Evolutionary conservation across 2,329 filamentous ascomycete genomes (phyloP).

Genomic region (Cladosporium sp.): DNA sequence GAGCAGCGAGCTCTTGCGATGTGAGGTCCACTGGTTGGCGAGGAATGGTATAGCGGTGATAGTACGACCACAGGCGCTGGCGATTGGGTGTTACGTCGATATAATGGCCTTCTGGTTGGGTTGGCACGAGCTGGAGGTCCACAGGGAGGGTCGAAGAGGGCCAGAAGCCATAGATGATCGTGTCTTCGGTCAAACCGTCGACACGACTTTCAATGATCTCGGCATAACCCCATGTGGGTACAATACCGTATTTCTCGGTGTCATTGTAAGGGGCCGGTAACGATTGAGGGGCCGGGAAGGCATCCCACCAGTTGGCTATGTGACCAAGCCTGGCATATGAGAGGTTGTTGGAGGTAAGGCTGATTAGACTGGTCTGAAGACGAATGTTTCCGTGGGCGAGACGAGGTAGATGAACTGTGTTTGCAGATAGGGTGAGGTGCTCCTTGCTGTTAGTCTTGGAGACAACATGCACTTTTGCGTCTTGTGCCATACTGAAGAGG

Average conservation of each 20-base stretch:
- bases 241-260: constrained; percentile 40
- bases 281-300: constrained; percentile 39
- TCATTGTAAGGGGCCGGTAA: constrained; percentile 38
- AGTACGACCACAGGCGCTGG: constrained; percentile 38
- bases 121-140: constrained; percentile 33
- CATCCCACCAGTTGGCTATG: constrained; percentile 38
- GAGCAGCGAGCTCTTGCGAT: not conserved
- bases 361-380: constrained; percentile 12
- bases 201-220: constrained; percentile 41
- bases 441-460: constrained; percentile 15
- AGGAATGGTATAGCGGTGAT: constrained; percentile 39
- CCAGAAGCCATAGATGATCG: constrained; percentile 42
- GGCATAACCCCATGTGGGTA: constrained; percentile 48
- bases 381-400: constrained; percentile 14
- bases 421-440: constrained; percentile 12
- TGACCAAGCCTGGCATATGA: constrained; percentile 26
- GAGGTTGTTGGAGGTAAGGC: constrained; percentile 22
- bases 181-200: constrained; percentile 30
- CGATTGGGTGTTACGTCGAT: constrained; percentile 38
- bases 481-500: not conserved
- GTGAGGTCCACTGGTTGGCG: not conserved
- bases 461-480: constrained; percentile 18
- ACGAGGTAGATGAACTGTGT: constrained; percentile 1
- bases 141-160: constrained; percentile 38
- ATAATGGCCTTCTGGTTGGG: constrained; percentile 30